Conservation (phyloP, 768 basidiomycete species). For the Dictyophora rubrovolvata region DNA sequence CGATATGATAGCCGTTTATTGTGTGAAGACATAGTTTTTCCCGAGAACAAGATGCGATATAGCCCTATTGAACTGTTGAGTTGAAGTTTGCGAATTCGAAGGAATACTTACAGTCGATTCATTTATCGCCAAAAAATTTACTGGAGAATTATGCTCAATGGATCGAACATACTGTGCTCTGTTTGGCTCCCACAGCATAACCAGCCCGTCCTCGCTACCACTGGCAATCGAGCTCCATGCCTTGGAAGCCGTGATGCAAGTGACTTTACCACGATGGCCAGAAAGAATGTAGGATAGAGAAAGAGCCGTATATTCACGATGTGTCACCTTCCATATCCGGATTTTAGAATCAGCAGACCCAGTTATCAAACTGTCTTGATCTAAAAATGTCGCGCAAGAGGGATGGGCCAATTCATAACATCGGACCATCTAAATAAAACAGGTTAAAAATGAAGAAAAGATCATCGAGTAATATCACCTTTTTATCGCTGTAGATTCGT, state of each 20-base stretch:
- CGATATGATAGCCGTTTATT: slow-evolving; percentile 75
- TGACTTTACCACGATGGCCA: slow-evolving; percentile 61
- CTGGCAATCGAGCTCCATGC: slow-evolving; percentile 79
- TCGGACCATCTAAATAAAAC: slow-evolving; percentile 47
- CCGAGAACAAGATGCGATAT: slow-evolving; percentile 75
- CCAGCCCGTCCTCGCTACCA: slow-evolving; percentile 78
- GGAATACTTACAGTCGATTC: slow-evolving; percentile 65
- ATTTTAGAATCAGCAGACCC: slow-evolving; percentile 74
- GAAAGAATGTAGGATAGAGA: slow-evolving; percentile 18
- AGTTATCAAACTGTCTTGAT: slow-evolving; percentile 62
- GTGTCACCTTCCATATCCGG: slow-evolving; percentile 66
- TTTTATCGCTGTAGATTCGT: slow-evolving; percentile 51
- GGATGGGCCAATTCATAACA: slow-evolving; percentile 66
- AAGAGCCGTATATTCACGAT: slow-evolving; percentile 24
- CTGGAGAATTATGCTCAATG: slow-evolving; percentile 55
- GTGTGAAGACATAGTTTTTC: slow-evolving; percentile 70
- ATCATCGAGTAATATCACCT: slow-evolving; percentile 26
- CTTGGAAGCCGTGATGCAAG: slow-evolving; percentile 61
- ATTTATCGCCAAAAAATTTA: slow-evolving; percentile 68
- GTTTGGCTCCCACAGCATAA: slow-evolving; percentile 86
- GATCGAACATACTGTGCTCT: slow-evolving; percentile 70
- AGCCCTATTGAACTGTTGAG: slow-evolving; percentile 43
- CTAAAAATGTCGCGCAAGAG: slow-evolving; percentile 70
- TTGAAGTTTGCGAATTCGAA: not conserved
- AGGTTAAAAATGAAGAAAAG: not conserved